Evolutionary conservation across 2,329 filamentous ascomycete species (phyloP), one percentile per base, ranked within the genome.

Genomic region (Stagonosporopsis rhizophila): DNA sequence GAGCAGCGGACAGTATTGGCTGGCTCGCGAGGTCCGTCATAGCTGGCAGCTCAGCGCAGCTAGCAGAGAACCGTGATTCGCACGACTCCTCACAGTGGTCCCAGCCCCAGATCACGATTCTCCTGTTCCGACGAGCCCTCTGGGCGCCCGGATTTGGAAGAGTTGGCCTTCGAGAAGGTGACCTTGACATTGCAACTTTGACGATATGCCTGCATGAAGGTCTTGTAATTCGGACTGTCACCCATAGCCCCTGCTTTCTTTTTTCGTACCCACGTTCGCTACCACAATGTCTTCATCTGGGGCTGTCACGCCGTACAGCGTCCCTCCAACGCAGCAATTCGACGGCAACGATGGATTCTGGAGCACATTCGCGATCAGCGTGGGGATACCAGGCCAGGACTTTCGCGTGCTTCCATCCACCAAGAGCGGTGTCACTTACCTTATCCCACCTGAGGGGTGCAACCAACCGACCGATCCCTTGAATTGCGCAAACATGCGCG

Each of bases 301-400:
- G 39, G 48, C 61, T 17, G 60, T 66, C 19, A 39, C 53, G 51
- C 72, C 72, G 9, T 75, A 74, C 57, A 66, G 66, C 28, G 69
- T 75, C 12, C 72, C 69, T 28, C 64, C 70, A 6, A 71, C 72
- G 22, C 58, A 70, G 44, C 52, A 69, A 25, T 77, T 76, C 58
- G 75, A 79, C 34, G 77, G 77, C 44, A 72, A 76, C 50, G 76
- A 79, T 65, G 77, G 77, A 2, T 62, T 55, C 40, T 79, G 77
- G 77, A 77, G 74, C 41, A 76, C 75, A 2, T 79, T 79, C 61
- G 65, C 69, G n/a, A 66, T 79, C 34, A 71, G 66, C 41, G 73
- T 79, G 2, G 77, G 77, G 3, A 74, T 68, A 30, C 76, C 76
- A 23, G 70, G 69, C 23, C 76, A 79, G 52, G 71, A 76, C 34